Conservation (phyloP, 2,329 filamentous ascomycete species). For the Hymenoscyphus fructigenus region DNA sequence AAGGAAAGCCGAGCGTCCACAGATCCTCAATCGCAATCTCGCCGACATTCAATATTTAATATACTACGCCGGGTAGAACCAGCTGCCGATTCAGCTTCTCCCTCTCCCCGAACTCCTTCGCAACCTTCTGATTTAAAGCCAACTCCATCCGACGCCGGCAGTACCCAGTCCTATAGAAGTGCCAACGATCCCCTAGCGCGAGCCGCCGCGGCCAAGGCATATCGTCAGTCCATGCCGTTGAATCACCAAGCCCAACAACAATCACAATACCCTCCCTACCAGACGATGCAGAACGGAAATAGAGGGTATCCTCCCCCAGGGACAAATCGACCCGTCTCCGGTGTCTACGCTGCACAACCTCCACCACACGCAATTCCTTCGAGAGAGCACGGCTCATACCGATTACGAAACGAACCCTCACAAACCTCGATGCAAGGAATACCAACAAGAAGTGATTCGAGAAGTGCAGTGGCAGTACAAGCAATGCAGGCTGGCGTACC, state of each 20-base stretch:
- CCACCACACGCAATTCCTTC: conserved; percentile 41
- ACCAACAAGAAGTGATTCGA: conserved; percentile 61
- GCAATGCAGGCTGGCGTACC: conserved; percentile 61
- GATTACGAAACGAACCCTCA: conserved; percentile 58
- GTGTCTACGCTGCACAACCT: conserved; percentile 44
- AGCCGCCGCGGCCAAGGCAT: conserved; percentile 36
- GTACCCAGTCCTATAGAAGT: conserved; percentile 32
- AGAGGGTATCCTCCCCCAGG: conserved; percentile 39
- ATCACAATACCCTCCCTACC: conserved; percentile 43
- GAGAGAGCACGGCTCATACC: conserved; percentile 45
- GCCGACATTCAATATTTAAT: conserved; percentile 38
- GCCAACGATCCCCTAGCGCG: conserved; percentile 30
- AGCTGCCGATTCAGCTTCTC: conserved; percentile 22
- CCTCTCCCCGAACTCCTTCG: conserved; percentile 18
- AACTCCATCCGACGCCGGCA: conserved; percentile 30
- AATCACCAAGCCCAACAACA: conserved; percentile 46
- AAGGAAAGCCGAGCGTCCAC: conserved; percentile 30
- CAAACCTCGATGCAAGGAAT: conserved; percentile 54
- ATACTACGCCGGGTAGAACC: conserved; percentile 36
- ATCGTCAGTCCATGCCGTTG: conserved; percentile 44
- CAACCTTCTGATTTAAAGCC: conserved; percentile 24
- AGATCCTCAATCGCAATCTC: conserved; percentile 34
- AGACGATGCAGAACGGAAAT: conserved; percentile 40
- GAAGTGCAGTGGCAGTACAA: conserved; percentile 51
- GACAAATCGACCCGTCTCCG: conserved; percentile 45